These are phyloP conservation scores for Ascochyta clinopodiicola DNA, from an alignment of 2,329 filamentous ascomycete species.

Conservation along the genomic window DNA sequence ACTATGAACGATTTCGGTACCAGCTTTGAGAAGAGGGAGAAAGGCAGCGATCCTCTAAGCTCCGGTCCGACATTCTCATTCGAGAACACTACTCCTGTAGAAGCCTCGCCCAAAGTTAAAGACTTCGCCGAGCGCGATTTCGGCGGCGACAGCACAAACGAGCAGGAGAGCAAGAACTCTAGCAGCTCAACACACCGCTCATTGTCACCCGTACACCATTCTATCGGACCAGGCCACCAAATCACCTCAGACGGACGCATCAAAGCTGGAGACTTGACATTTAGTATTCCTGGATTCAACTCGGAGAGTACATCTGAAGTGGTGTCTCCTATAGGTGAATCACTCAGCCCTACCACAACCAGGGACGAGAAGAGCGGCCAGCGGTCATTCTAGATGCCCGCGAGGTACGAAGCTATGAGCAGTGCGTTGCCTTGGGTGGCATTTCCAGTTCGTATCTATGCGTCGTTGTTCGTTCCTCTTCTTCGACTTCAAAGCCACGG, in stretches of 20 bases:
- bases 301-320: slow-evolving; percentile 8
- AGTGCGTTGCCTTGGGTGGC: neutral
- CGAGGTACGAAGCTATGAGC: neutral
- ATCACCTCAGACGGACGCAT: slow-evolving; percentile 16
- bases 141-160: slow-evolving; percentile 11
- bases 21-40: slow-evolving; percentile 14
- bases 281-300: slow-evolving; percentile 11
- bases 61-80: slow-evolving; percentile 8
- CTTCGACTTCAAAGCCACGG: neutral
- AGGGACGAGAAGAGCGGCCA: slow-evolving; percentile 6
- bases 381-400: neutral
- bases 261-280: slow-evolving; percentile 16
- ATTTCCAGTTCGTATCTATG: neutral
- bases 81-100: slow-evolving; percentile 9
- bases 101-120: slow-evolving; percentile 5
- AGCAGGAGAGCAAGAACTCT: slow-evolving; percentile 2
- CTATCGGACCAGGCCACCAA: slow-evolving; percentile 10
- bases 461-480: neutral
- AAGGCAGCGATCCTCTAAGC: neutral
- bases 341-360: slow-evolving; percentile 14
- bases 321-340: slow-evolving; percentile 4
- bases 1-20: slow-evolving; percentile 29
- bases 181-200: neutral
- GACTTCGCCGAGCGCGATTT: slow-evolving; percentile 14
- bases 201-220: neutral